phyloP scores from a whole-genome alignment of 352 stramenopile genomes.

The Globisporangium recalcitrans region DNA sequence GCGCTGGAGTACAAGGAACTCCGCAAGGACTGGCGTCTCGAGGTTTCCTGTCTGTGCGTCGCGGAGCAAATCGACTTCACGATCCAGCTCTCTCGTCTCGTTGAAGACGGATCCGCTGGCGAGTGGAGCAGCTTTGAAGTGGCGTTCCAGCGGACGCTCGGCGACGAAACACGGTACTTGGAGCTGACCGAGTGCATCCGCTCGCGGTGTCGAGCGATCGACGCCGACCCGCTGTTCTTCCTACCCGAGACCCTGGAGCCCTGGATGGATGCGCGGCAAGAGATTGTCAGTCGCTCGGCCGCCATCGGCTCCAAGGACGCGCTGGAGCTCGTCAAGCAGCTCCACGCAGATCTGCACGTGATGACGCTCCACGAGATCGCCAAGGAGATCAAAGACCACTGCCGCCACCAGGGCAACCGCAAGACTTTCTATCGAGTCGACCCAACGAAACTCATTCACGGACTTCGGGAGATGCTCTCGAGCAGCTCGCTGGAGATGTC shows the following conservation, averaged over 20 bases:
- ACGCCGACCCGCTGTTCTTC: constrained; percentile 46
- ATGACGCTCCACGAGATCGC: constrained; percentile 61
- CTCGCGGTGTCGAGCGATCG: constrained; percentile 45
- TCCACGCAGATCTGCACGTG: constrained; percentile 53
- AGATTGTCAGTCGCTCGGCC: constrained; percentile 37
- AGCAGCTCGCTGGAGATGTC: constrained; percentile 46
- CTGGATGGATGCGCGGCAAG: constrained; percentile 52
- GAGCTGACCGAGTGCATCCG: constrained; percentile 50
- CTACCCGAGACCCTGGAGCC: constrained; percentile 41
- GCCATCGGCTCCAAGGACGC: constrained; percentile 49
- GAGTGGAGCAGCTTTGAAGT: constrained; percentile 38
- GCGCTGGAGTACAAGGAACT: constrained; percentile 26
- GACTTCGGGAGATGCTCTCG: constrained; percentile 53
- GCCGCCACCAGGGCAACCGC: constrained; percentile 61
- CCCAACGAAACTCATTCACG: constrained; percentile 35
- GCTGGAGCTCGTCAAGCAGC: constrained; percentile 42
- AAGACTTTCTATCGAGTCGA: constrained; percentile 42
- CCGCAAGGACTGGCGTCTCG: constrained; percentile 32
- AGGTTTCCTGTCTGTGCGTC: constrained; percentile 54
- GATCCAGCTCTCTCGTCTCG: constrained; percentile 42
- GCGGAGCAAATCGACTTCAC: constrained; percentile 61
- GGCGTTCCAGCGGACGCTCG: constrained; percentile 39
- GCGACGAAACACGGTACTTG: constrained; percentile 51
- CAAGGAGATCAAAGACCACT: constrained; percentile 67
- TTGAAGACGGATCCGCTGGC: constrained; percentile 2